A percentile compares a stretch with the other conserved stretches of the same genome.
phyloP scores from a whole-genome alignment of 2,329 filamentous ascomycete genomes.

The Fusarium citri region DNA sequence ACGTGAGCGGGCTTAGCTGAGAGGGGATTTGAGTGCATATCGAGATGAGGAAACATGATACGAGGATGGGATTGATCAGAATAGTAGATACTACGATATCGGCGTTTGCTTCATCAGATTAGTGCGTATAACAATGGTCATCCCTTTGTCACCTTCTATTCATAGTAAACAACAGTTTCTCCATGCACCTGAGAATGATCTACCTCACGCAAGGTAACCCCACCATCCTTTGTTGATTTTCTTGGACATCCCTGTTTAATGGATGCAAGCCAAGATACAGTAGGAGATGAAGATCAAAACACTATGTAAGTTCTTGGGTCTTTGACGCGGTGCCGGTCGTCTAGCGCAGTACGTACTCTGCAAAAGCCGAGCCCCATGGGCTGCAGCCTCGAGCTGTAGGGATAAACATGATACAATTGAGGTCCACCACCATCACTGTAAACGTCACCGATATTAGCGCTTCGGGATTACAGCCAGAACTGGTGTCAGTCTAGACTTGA shows the following conservation, averaged over 20 bases:
- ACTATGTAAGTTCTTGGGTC: slow-evolving; percentile 25
- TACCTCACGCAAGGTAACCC: slow-evolving; percentile 8
- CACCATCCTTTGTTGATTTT: slow-evolving; percentile 12
- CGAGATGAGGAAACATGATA: neutral
- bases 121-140: neutral
- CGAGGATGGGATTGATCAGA: neutral
- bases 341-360: neutral
- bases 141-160: slow-evolving; percentile 11
- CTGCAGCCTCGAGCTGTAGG: neutral
- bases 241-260: slow-evolving; percentile 12
- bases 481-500: neutral
- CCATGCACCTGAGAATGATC: slow-evolving; percentile 20
- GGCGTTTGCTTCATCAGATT: neutral
- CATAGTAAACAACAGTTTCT: slow-evolving; percentile 21
- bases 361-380: neutral
- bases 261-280: slow-evolving; percentile 6
- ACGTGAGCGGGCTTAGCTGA: slow-evolving; percentile 6
- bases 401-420: slow-evolving; percentile 1
- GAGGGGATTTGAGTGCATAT: slow-evolving; percentile 4
- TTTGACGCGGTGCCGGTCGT: neutral
- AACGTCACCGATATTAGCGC: slow-evolving; percentile 26
- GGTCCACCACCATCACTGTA: slow-evolving; percentile 1
- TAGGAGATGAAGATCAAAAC: neutral
- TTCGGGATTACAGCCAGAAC: slow-evolving; percentile 9
- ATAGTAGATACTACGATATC: neutral